These are phyloP conservation scores for Trypanosoma vivax DNA, from an alignment of 208 protist genomes.

Conservation along the genomic window DNA sequence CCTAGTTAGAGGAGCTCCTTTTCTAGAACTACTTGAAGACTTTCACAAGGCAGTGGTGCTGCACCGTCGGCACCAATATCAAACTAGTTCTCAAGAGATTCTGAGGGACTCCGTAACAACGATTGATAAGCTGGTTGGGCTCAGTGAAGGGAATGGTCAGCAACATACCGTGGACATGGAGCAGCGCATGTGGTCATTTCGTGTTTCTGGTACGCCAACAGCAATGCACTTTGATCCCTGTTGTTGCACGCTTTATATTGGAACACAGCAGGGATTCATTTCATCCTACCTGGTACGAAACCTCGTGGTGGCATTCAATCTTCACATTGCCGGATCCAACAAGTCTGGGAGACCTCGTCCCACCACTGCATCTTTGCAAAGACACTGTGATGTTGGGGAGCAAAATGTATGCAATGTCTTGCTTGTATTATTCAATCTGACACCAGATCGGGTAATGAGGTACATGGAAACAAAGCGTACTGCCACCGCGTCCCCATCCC, in stretches of 20 bases:
- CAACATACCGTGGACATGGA: not conserved
- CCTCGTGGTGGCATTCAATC: slow-evolving; percentile 51
- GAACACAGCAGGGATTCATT: slow-evolving; percentile 61
- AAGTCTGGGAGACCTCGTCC: slow-evolving; percentile 16
- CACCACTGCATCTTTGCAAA: slow-evolving; percentile 27
- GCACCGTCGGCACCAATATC: slow-evolving; percentile 18
- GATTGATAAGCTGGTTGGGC: not conserved
- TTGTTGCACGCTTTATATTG: slow-evolving; percentile 57
- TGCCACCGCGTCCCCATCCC: not conserved
- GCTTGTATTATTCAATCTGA: slow-evolving; percentile 38
- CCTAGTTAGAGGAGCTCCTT: slow-evolving; percentile 40
- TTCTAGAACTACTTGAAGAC: slow-evolving; percentile 50
- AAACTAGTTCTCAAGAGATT: not conserved
- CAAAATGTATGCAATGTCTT: slow-evolving; percentile 36
- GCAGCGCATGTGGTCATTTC: slow-evolving; percentile 20
- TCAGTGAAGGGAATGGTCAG: not conserved
- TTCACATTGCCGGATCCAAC: slow-evolving; percentile 28
- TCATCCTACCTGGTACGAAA: slow-evolving; percentile 65
- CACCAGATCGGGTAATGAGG: slow-evolving; percentile 19
- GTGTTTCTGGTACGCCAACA: slow-evolving; percentile 29
- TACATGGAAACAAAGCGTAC: slow-evolving; percentile 7
- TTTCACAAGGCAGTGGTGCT: slow-evolving; percentile 35
- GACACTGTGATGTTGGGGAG: slow-evolving; percentile 23
- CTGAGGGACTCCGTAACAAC: not conserved
- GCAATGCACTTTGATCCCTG: slow-evolving; percentile 51